These are phyloP conservation scores for Pouteria glomerata DNA, from an alignment of 148 eudicot genomes.

Conservation along the genomic window DNA sequence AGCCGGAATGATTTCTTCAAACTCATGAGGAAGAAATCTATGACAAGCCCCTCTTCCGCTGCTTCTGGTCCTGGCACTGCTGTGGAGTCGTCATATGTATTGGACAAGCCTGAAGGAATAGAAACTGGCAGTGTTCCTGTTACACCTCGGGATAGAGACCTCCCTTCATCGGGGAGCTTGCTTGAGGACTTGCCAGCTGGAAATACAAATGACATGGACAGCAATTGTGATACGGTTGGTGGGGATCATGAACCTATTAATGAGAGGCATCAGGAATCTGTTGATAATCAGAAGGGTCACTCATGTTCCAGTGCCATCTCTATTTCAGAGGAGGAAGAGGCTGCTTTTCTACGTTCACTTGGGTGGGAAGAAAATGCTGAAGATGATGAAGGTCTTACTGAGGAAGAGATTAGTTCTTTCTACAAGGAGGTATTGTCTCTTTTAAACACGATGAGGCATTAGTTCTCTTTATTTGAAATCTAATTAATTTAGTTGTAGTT, in stretches of 20 bases:
- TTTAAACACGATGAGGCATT: background rate
- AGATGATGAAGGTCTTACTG: conserved; percentile 46
- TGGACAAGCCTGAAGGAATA: conserved; percentile 21
- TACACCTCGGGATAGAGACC: conserved; percentile 14
- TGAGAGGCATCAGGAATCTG: conserved; percentile 2
- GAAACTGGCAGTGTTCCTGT: conserved; percentile 14
- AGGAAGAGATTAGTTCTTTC: conserved; percentile 46
- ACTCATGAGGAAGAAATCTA: conserved; percentile 31
- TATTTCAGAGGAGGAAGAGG: conserved; percentile 48
- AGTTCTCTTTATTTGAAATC: background rate
- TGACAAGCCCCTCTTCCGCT: conserved; percentile 20
- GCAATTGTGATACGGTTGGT: conserved; percentile 18
- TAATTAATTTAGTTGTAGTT: background rate
- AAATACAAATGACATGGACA: conserved; percentile 10
- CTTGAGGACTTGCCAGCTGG: conserved; percentile 7
- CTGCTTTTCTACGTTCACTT: conserved; percentile 38
- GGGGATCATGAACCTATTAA: background rate
- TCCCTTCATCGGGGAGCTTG: background rate
- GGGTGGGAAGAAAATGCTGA: conserved; percentile 50
- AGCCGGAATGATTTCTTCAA: conserved; percentile 22
- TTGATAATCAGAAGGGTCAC: conserved; percentile 20
- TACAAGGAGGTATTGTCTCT: conserved; percentile 10
- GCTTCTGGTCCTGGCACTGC: conserved; percentile 15
- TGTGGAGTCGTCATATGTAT: conserved; percentile 7
- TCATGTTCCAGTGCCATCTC: conserved; percentile 18